Conservation (phyloP, 176 grass and related monocot genomes). For the Triticum turgidum region DNA sequence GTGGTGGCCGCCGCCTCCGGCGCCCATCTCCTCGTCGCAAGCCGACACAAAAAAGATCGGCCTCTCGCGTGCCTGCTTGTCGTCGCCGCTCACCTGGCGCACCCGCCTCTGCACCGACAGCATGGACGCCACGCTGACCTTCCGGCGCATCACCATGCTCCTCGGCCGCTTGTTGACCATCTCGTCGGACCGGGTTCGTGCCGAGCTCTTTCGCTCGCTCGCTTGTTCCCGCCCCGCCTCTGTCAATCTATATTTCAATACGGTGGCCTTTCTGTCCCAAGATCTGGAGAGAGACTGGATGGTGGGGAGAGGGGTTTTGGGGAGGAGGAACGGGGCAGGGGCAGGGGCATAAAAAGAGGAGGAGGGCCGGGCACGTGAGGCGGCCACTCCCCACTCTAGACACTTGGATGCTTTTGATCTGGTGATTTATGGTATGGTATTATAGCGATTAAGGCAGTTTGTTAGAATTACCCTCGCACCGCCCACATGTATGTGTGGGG, state of each 20-base stretch:
- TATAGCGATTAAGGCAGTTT: background rate
- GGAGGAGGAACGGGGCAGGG: background rate
- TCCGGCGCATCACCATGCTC: conserved; percentile 36
- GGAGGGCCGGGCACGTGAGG: background rate
- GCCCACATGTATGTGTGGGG: background rate
- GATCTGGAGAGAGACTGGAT: conserved; percentile 20
- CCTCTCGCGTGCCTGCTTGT: background rate
- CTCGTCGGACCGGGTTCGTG: background rate
- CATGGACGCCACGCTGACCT: conserved; percentile 50
- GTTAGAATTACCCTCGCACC: background rate
- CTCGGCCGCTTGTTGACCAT: conserved; percentile 66
- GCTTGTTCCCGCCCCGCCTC: background rate
- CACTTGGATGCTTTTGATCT: background rate
- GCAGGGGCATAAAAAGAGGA: conserved; percentile 27
- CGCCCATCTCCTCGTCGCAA: background rate
- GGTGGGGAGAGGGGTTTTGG: conserved; percentile 17
- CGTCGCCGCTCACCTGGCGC: conserved; percentile 17
- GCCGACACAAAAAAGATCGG: background rate
- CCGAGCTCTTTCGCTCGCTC: background rate
- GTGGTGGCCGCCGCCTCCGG: background rate
- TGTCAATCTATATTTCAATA: background rate
- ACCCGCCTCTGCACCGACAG: conserved; percentile 32
- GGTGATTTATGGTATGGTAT: background rate
- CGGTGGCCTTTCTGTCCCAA: background rate
- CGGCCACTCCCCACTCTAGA: conserved; percentile 11